Evolutionary conservation across 345 rosid species (phyloP).

Genomic region (Lumnitzera racemosa): DNA sequence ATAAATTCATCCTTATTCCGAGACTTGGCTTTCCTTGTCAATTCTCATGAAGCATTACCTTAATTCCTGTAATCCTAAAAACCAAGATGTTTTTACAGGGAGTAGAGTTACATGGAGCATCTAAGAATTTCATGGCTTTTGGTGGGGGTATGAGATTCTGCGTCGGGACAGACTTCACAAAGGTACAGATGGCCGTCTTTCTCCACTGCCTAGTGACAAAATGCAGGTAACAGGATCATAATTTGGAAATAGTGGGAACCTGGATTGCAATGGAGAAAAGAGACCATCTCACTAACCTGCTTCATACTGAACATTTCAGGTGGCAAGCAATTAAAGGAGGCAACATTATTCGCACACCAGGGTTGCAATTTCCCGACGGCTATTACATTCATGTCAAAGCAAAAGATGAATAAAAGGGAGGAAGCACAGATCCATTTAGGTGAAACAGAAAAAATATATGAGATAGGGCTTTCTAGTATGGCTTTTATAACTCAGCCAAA

Average conservation of each 20-base stretch:
- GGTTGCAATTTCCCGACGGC: slow-evolving; percentile 79
- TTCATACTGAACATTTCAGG: slow-evolving; percentile 31
- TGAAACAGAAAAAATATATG: background rate
- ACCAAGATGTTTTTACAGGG: slow-evolving; percentile 33
- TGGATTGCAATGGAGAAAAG: background rate
- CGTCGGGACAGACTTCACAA: slow-evolving; percentile 87
- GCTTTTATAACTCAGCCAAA: too few species aligned
- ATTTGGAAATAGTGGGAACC: background rate
- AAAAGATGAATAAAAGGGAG: slow-evolving; percentile 19
- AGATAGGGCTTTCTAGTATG: too few species aligned
- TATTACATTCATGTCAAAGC: slow-evolving; percentile 48
- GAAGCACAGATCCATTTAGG: background rate
- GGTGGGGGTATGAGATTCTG: slow-evolving; percentile 99
- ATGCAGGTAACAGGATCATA: slow-evolving; percentile 47
- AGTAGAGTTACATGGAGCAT: slow-evolving; percentile 38
- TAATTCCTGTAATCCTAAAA: background rate
- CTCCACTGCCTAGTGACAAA: slow-evolving; percentile 77
- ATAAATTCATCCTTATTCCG: too few species aligned
- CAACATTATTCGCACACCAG: slow-evolving; percentile 64
- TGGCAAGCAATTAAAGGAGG: slow-evolving; percentile 75
- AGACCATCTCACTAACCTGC: slow-evolving; percentile 5
- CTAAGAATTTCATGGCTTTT: slow-evolving; percentile 87
- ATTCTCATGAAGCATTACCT: slow-evolving; percentile 6
- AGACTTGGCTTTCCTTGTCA: slow-evolving; percentile 6
- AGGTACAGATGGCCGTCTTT: slow-evolving; percentile 77